Conservation (phyloP, 106 monocot genomes). For the Agapanthus africanus region DNA sequence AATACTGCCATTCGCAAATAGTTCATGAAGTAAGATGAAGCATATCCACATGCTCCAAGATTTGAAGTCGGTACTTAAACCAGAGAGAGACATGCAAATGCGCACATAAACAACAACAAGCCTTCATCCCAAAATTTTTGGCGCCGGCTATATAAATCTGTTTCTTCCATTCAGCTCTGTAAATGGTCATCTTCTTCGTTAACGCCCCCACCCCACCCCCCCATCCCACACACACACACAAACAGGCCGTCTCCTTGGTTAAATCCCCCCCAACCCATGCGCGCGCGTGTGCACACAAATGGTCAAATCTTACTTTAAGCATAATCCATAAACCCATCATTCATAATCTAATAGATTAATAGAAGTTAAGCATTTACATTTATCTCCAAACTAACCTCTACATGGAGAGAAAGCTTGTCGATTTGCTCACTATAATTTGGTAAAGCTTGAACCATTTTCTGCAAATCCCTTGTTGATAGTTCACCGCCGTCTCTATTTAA, state of each 20-base stretch:
- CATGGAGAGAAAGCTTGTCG: slow-evolving; percentile 93
- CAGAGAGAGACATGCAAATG: no score
- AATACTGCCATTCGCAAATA: background rate
- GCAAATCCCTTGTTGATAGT: slow-evolving; percentile 85
- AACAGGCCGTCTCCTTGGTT: no score
- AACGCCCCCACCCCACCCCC: no score
- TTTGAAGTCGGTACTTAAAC: background rate
- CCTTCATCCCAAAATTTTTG: no score
- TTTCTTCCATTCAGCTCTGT: no score
- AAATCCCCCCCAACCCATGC: background rate
- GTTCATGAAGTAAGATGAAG: background rate
- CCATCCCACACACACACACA: no score
- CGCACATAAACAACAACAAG: no score
- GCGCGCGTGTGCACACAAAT: background rate
- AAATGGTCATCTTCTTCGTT: no score
- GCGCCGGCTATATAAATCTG: no score
- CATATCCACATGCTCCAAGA: background rate
- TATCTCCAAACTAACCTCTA: slow-evolving; percentile 49
- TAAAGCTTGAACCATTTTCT: slow-evolving; percentile 96
- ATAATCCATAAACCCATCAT: background rate
- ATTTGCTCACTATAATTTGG: slow-evolving; percentile 97
- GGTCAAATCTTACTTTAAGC: no score
- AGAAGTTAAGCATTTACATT: background rate
- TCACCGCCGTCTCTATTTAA: slow-evolving; percentile 63
- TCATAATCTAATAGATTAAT: background rate